Conservation (phyloP, 257 asterid species). For the Euphrasia confusa region DNA sequence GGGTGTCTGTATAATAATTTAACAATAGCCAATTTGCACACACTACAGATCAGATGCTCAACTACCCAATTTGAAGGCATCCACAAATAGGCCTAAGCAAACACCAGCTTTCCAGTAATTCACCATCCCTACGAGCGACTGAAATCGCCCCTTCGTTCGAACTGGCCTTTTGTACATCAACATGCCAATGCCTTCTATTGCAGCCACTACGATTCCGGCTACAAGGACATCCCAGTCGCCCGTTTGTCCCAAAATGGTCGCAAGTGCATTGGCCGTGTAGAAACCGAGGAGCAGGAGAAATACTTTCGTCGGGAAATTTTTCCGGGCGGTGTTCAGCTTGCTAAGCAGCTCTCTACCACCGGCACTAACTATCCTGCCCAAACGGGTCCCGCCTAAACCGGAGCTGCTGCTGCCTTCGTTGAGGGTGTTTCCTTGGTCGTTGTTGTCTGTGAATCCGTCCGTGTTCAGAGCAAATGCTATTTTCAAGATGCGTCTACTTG, state of each 20-base stretch:
- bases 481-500: slow-evolving; percentile 37
- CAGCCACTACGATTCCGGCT: slow-evolving; percentile 92
- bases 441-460: slow-evolving; percentile 54
- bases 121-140: slow-evolving; percentile 68
- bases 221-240: slow-evolving; percentile 98
- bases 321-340: slow-evolving; percentile 77
- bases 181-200: slow-evolving; percentile 93
- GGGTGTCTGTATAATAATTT: too few relatives aligned
- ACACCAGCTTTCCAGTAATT: slow-evolving; percentile 98
- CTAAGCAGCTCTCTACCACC: slow-evolving; percentile 70
- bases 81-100: slow-evolving; percentile 94
- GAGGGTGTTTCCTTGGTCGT: slow-evolving; percentile 41
- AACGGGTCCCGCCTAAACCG: slow-evolving; percentile 71
- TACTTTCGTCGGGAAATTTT: slow-evolving; percentile 78
- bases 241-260: slow-evolving; percentile 92
- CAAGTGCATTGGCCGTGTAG: slow-evolving; percentile 92
- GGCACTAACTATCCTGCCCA: slow-evolving; percentile 80
- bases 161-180: slow-evolving; percentile 79
- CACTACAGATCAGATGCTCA: slow-evolving; percentile 7
- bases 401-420: slow-evolving; percentile 35
- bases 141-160: slow-evolving; percentile 52
- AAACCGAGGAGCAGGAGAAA: slow-evolving; percentile 91
- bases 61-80: slow-evolving; percentile 97
- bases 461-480: slow-evolving; percentile 61
- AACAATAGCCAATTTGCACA: too few relatives aligned